Base-by-base conservation (phyloP, 306 rosid genomes). In the Rosa chinensis region DNA sequence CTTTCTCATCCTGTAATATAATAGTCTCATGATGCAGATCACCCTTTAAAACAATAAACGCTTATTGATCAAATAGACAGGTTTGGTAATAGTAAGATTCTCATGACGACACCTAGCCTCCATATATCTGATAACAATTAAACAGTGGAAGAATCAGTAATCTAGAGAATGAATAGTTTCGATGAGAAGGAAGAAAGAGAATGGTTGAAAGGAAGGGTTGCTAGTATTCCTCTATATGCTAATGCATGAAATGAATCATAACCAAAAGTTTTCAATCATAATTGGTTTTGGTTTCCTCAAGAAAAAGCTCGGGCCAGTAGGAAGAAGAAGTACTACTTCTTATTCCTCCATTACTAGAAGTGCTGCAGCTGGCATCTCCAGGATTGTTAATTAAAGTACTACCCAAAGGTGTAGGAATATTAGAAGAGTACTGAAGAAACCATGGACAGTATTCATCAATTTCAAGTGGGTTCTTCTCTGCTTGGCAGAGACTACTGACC, bases 301-400 rank as follows among this genome's bases (percentile, higher is more conserved):
- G 72, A 79, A 86, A 84, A 37, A 87, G 73, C 55, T 88, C 89
- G 49, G 93, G 77, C 93, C 93, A 91, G 85, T 76, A 86, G 39
- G 94, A 80, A 35, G 90, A 85, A 66, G 81, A 53, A 39, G 17
- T n/a, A 11, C 32, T 32, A 21, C 32, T 80, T 79, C 84, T 75
- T 40, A 52, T 62, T 42, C 82, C 89, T 56, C 80, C 91, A 75
- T 89, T 74, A 88, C 86, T 84, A 70, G 90, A 86, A 63, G 92
- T 88, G 79, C 76, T 84, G 84, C 89, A 86, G 75, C 79, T 83
- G 3, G 86, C 91, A 66, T 88, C 97, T 66, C 87, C 97, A 7
- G 76, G 86, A 49, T 81, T 69, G 67, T 74, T 52, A 8, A 77
- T 71, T 8, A 77, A 53, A 35, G n/a, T 48, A 39, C 78, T 79